Percentiles rank a stretch among this genome's conserved stretches.
Conservation (phyloP, 352 stramenopile genomes). For the Pelagophyceae sp. region DNA sequence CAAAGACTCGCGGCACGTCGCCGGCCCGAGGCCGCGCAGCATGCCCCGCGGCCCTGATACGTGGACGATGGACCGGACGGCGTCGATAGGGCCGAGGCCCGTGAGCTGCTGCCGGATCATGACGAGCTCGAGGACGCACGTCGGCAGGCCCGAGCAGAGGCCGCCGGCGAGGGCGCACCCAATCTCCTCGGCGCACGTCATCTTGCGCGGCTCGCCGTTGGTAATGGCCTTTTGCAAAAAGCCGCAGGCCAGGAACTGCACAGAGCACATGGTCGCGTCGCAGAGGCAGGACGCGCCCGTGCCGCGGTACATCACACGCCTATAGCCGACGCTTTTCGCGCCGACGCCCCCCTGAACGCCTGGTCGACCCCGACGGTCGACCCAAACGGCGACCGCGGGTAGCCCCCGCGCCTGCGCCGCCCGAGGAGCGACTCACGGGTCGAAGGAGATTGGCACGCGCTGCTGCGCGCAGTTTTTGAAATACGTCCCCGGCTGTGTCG, state of each 20-base stretch:
- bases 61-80: background rate
- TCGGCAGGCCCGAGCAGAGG: constrained; percentile 42
- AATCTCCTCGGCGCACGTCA: constrained; percentile 45
- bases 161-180: constrained; percentile 44
- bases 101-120: constrained; percentile 65
- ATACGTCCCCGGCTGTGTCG: constrained; percentile 49
- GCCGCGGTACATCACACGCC: constrained; percentile 53
- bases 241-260: background rate
- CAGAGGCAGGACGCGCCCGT: constrained; percentile 37
- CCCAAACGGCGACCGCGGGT: background rate
- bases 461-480: constrained; percentile 61
- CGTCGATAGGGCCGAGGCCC: constrained; percentile 30
- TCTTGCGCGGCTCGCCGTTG: background rate
- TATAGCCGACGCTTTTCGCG: constrained; percentile 56
- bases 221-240: constrained; percentile 29
- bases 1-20: background rate
- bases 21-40: background rate
- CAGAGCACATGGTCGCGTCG: constrained; percentile 22
- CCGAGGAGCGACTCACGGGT: constrained; percentile 38
- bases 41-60: background rate
- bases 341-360: constrained; percentile 48
- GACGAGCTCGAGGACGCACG: constrained; percentile 52
- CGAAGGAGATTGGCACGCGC: constrained; percentile 46
- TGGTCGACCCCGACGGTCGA: background rate
- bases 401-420: no score